Conservation (phyloP, 2,329 filamentous ascomycete genomes). For the Trichoderma oligosporum region DNA sequence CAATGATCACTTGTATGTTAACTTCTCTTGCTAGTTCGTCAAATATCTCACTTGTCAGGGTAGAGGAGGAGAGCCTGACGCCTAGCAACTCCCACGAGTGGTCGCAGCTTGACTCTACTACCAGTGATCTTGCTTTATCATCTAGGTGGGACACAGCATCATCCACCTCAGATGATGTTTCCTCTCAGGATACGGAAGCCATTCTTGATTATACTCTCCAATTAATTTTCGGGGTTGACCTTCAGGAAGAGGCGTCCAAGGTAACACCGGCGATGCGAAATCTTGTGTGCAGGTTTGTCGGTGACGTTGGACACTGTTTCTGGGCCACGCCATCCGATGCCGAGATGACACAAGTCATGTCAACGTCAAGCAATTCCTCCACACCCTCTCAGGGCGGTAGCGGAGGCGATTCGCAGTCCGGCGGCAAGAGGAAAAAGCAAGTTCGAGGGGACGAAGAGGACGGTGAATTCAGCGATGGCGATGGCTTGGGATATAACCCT, state of each 20-base stretch:
- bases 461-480: constrained; percentile 36
- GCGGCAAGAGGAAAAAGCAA: constrained; percentile 38
- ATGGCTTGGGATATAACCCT: constrained; percentile 29
- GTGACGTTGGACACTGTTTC: constrained; percentile 33
- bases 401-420: constrained; percentile 24
- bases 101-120: constrained; percentile 17
- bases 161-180: constrained; percentile 30
- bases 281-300: constrained; percentile 33
- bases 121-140: not conserved
- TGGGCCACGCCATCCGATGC: constrained; percentile 32
- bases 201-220: constrained; percentile 38
- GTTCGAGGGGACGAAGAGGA: constrained; percentile 31
- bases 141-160: constrained; percentile 24
- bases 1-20: constrained; percentile 3
- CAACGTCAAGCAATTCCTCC: constrained; percentile 32
- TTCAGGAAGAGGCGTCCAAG: constrained; percentile 35
- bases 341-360: constrained; percentile 31
- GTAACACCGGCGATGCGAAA: constrained; percentile 29
- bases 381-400: constrained; percentile 31
- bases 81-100: constrained; percentile 19
- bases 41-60: constrained; percentile 16
- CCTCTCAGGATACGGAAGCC: constrained; percentile 34
- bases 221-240: constrained; percentile 37
- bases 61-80: constrained; percentile 20
- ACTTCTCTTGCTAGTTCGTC: constrained; percentile 16